Evolutionary conservation across 768 basidiomycete genomes (phyloP).

Genomic region (Goffeauzyma gilvescens): DNA sequence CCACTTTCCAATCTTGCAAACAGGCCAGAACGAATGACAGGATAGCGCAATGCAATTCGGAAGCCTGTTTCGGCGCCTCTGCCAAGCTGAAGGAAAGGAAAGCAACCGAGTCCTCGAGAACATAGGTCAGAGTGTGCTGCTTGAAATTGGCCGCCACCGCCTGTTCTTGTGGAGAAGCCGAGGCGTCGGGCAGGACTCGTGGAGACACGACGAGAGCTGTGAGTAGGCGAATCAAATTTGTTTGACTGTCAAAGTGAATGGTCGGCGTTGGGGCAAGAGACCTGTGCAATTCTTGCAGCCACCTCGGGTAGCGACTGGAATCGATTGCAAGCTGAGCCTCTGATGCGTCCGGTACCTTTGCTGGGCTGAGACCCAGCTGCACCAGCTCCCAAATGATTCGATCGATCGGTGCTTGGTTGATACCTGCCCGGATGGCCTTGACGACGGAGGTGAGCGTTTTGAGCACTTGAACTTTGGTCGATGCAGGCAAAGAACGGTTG

Average conservation of each 20-base stretch:
- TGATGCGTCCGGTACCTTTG: not conserved
- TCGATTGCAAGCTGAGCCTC: too few relatives aligned
- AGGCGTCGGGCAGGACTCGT: not conserved
- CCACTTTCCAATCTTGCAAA: too few relatives aligned
- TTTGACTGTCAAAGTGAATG: not conserved
- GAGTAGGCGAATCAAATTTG: not conserved
- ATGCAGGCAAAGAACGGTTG: constrained; percentile 5
- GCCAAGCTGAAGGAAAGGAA: not conserved
- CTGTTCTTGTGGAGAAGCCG: constrained; percentile 1
- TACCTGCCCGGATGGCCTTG: not conserved
- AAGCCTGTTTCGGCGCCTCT: not conserved
- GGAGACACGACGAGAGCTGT: not conserved
- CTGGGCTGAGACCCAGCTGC: not conserved
- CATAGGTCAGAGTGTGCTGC: constrained; percentile 1
- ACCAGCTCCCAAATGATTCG: constrained; percentile 1
- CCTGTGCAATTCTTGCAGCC: not conserved
- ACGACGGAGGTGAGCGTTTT: constrained; percentile 5
- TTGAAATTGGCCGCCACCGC: constrained; percentile 2
- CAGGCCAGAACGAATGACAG: too few relatives aligned
- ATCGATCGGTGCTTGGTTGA: not conserved
- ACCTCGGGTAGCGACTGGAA: too few relatives aligned
- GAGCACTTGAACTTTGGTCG: constrained; percentile 1
- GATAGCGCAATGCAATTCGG: too few relatives aligned
- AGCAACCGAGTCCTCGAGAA: constrained; percentile 1
- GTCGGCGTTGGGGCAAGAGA: not conserved